Evolutionary conservation across 2,329 filamentous ascomycete species (phyloP).

Genomic region (Beauveria sp.): DNA sequence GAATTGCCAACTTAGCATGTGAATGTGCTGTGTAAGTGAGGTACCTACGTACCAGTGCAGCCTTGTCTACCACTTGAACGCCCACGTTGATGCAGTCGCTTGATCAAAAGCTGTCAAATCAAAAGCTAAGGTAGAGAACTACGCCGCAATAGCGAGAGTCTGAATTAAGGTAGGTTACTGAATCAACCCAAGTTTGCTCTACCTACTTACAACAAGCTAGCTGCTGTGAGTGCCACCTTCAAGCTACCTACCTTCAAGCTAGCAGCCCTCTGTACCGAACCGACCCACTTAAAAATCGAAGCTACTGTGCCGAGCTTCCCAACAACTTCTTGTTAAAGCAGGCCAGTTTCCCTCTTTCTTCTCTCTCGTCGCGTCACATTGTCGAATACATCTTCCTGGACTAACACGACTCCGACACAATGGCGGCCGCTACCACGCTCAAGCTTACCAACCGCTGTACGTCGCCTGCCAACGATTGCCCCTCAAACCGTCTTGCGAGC

Average conservation of each 20-base stretch:
- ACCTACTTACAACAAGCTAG: not conserved
- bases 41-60: not conserved
- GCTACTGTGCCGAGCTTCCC: conserved; percentile 2
- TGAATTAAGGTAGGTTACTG: too few species aligned
- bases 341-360: not conserved
- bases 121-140: too few species aligned
- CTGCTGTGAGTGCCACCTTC: not conserved
- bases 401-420: conserved; percentile 13
- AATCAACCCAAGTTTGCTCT: too few species aligned
- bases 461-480: not conserved
- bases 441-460: conserved; percentile 36
- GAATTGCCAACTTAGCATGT: not conserved
- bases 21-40: conserved; percentile 3
- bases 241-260: not conserved
- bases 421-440: conserved; percentile 29
- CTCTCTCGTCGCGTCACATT: not conserved
- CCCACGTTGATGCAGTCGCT: not conserved
- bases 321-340: not conserved
- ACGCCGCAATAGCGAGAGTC: not conserved
- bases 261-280: not conserved
- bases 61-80: not conserved
- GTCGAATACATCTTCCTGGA: not conserved
- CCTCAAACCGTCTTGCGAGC: not conserved
- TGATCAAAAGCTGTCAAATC: not conserved
- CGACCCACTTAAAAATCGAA: conserved; percentile 4